These are phyloP conservation scores for Fusarium sp. DNA, from an alignment of 2,329 filamentous ascomycete genomes.

Conservation along the genomic window DNA sequence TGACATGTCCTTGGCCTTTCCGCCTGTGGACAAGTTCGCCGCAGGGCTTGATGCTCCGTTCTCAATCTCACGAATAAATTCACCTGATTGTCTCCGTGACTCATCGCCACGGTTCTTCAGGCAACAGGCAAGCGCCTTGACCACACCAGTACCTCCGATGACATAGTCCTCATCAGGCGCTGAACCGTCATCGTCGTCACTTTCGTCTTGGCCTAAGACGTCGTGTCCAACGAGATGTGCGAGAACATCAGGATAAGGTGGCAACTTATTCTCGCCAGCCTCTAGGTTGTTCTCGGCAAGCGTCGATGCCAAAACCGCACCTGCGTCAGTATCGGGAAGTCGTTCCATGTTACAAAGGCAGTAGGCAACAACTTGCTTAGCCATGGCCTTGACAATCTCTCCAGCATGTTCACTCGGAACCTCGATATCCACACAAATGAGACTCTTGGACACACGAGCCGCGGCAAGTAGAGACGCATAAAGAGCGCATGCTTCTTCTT, in stretches of 20 bases:
- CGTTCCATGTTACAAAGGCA: constrained; percentile 91
- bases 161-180: constrained; percentile 94
- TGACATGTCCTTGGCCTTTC: constrained; percentile 89
- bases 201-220: constrained; percentile 56
- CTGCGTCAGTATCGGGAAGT: constrained; percentile 72
- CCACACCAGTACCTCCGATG: constrained; percentile 92
- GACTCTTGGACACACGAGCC: constrained; percentile 80
- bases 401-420: constrained; percentile 83
- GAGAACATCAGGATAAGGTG: constrained; percentile 78
- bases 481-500: constrained; percentile 93
- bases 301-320: constrained; percentile 55
- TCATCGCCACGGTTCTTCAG: constrained; percentile 79
- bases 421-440: constrained; percentile 93
- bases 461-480: constrained; percentile 93
- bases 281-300: constrained; percentile 51
- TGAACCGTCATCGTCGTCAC: constrained; percentile 69
- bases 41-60: constrained; percentile 58
- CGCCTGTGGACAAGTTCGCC: constrained; percentile 51
- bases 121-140: constrained; percentile 91
- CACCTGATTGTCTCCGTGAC: constrained; percentile 61
- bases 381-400: constrained; percentile 90
- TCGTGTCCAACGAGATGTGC: constrained; percentile 85
- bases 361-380: constrained; percentile 94
- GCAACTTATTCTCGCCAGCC: constrained; percentile 40
- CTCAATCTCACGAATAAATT: constrained; percentile 62